Base-by-base conservation (phyloP, 2,329 filamentous ascomycete genomes). In the Arthrocladium fulminans region DNA sequence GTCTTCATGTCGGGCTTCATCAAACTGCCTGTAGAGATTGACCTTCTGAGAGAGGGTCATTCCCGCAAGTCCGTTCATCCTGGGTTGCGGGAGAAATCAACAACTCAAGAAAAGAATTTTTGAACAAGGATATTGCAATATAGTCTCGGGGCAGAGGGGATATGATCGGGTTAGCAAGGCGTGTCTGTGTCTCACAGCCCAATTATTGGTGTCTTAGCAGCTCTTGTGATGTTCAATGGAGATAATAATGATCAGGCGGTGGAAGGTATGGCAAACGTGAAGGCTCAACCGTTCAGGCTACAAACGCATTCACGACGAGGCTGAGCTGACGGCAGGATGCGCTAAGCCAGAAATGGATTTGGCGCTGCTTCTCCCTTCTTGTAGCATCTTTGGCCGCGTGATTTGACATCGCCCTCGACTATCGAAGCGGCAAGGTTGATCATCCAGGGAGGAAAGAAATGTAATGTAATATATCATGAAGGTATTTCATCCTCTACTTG, bases 1-100 rank as follows among this genome's bases (percentile, higher is more conserved):
- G 23, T 55, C 51, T 3, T 25, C 27, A 24, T 55, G 54, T 30
- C 54, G 43, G 41, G 41, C 41, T 44, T 54, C 41, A 47, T 56
- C 54, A 42, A 54, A 51, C 17, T 29, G 20, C 12, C 50, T 45
- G 45, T 49, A 54, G 17, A 48, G 17, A 41, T 32, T 23, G 15
- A 48, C 45, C 37, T 27, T 41, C 6, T 48, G 12, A 10, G 20
- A 8, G 12, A 48, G 27, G 22, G 5, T 32, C 45, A 48, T 48
- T 20, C 17, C 20, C 13, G 29, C 25, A 9, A 42, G n/a, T 2
- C 25, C 29, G 37, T 47, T 47, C 32, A 47, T 39, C 7, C 17
- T 35, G 32, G 17, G 7, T 29, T 13, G 7, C 7, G 27, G 27
- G 27, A 29, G 7, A 13, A 7, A 7, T 7, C 27, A 29, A 29